These are phyloP conservation scores for Globisporangium perplexum DNA, from an alignment of 352 stramenopile genomes.

Conservation along the genomic window DNA sequence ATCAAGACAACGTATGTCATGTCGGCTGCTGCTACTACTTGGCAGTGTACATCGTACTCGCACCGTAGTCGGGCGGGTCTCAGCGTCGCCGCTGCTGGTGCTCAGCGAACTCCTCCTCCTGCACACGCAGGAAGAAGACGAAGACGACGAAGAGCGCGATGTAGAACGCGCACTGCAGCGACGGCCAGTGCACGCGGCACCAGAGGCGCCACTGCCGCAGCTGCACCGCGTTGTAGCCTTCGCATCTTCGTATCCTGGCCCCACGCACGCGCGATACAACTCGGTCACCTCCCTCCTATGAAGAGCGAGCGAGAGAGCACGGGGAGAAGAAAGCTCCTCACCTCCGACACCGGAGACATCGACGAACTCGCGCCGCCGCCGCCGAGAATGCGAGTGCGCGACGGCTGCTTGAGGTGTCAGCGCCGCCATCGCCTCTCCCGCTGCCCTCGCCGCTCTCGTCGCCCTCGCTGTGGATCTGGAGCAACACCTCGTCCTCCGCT, in stretches of 20 bases:
- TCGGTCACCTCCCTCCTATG: too few species aligned
- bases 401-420: background rate
- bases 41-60: background rate
- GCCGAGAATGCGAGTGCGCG: background rate
- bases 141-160: slow-evolving; percentile 52
- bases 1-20: background rate
- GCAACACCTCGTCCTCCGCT: slow-evolving; percentile 15
- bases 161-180: slow-evolving; percentile 59
- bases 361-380: background rate
- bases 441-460: background rate
- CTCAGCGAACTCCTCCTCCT: slow-evolving; percentile 49
- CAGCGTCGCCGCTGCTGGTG: slow-evolving; percentile 4
- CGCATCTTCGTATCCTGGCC: background rate
- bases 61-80: background rate
- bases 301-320: too few species aligned
- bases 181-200: slow-evolving; percentile 45
- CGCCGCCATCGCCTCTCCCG: background rate
- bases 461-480: slow-evolving; percentile 10
- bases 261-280: background rate
- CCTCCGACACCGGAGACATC: background rate
- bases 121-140: slow-evolving; percentile 53
- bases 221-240: background rate
- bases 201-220: slow-evolving; percentile 43
- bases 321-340: background rate
- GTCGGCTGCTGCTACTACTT: background rate